Evolutionary conservation across 139 green algal species (phyloP).

Genomic region (Coccomyxa sp.): DNA sequence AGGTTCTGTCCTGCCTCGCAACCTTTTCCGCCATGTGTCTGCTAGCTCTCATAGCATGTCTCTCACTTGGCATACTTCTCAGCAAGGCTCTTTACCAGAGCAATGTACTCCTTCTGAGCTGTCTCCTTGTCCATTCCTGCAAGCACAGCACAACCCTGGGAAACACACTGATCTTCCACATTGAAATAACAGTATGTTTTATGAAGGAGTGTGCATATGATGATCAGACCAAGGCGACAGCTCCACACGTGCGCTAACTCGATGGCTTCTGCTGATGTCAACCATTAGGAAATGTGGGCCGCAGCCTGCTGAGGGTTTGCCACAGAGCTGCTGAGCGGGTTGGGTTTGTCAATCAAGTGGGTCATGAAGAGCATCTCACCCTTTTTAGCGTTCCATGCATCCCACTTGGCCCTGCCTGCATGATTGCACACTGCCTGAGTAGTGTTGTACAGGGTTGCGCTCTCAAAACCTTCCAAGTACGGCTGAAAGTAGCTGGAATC

Average conservation of each 20-base stretch:
- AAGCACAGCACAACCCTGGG: not conserved
- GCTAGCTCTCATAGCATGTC: too few relatives aligned
- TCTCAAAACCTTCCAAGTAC: not conserved
- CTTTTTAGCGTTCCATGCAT: constrained; percentile 64
- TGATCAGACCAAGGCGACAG: not conserved
- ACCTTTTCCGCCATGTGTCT: too few relatives aligned
- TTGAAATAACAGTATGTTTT: not conserved
- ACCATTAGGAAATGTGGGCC: not conserved
- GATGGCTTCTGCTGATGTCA: not conserved
- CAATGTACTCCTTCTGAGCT: constrained; percentile 59
- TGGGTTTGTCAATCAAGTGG: too few relatives aligned
- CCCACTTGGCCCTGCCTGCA: constrained; percentile 63
- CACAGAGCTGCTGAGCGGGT: not conserved
- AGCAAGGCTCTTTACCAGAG: too few relatives aligned
- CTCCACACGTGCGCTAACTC: too few relatives aligned
- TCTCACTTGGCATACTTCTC: too few relatives aligned
- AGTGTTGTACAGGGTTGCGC: not conserved
- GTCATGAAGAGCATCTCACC: constrained; percentile 15
- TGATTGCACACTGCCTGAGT: not conserved
- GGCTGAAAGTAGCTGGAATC: not conserved
- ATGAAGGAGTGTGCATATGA: not conserved
- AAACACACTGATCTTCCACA: not conserved
- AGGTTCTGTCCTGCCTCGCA: too few relatives aligned
- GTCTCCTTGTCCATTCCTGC: constrained; percentile 48
- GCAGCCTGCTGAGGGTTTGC: not conserved